A percentile compares a stretch with the other conserved stretches of the same genome.
phyloP scores from a whole-genome alignment of 2,329 filamentous ascomycete species.

The Alternaria infectoria region DNA sequence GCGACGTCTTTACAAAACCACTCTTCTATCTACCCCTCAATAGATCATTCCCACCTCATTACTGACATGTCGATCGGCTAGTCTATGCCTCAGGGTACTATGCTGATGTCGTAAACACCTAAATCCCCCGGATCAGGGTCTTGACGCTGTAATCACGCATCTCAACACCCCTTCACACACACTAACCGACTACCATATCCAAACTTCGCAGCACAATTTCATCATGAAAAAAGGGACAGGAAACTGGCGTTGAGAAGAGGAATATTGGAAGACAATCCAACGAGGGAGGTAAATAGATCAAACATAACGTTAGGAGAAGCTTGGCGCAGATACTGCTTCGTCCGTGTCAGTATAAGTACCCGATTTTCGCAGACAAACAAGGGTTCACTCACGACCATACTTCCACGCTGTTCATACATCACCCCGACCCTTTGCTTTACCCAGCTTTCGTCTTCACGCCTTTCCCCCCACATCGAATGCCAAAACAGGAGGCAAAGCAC shows the following conservation, averaged over 20 bases:
- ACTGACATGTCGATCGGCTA: background rate
- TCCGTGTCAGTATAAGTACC: background rate
- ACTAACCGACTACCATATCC: too few relatives aligned
- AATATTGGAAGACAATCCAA: fast-evolving
- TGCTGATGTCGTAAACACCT: background rate
- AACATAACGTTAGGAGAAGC: background rate
- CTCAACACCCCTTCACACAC: background rate
- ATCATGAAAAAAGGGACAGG: background rate
- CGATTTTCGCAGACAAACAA: background rate
- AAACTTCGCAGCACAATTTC: too few relatives aligned
- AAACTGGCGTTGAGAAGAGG: background rate
- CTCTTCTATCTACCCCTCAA: background rate
- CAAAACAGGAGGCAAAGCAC: too few relatives aligned
- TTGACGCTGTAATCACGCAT: background rate
- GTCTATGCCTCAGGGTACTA: background rate
- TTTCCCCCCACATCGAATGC: too few relatives aligned
- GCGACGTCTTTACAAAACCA: background rate
- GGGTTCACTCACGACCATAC: background rate
- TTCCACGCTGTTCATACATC: background rate
- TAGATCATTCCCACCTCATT: background rate
- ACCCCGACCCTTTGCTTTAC: background rate
- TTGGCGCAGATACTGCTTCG: background rate
- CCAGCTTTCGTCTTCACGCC: too few relatives aligned
- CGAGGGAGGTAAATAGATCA: background rate
- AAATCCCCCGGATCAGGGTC: background rate